Percentiles rank a stretch among this genome's conserved stretches.
These are phyloP conservation scores for Aspergillus novoparasiticus DNA, from an alignment of 2,329 filamentous ascomycete species.

Conservation along the genomic window DNA sequence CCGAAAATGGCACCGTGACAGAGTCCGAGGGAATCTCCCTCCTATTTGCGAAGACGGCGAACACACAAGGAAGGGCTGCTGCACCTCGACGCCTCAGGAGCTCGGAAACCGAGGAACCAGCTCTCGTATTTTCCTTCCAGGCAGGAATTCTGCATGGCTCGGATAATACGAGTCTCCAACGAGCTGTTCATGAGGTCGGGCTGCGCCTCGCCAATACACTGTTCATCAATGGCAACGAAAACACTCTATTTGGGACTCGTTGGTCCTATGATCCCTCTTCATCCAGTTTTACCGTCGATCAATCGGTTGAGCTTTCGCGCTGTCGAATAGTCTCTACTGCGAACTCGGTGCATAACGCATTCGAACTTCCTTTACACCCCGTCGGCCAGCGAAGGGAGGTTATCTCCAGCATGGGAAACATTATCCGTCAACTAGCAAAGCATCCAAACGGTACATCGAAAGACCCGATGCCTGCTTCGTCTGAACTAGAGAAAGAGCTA, in stretches of 20 bases:
- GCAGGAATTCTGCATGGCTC: constrained; percentile 5
- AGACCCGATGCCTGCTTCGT: constrained; percentile 42
- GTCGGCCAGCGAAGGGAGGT: constrained; percentile 42
- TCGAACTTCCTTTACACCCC: constrained; percentile 38
- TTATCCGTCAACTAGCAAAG: constrained; percentile 43
- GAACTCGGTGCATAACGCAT: constrained; percentile 18
- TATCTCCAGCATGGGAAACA: constrained; percentile 47
- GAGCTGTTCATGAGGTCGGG: constrained; percentile 35
- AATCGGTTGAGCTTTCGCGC: constrained; percentile 32
- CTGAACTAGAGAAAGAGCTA: constrained; percentile 44
- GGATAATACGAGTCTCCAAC: constrained; percentile 4
- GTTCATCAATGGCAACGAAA: constrained; percentile 45
- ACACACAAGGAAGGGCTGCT: constrained; percentile 34
- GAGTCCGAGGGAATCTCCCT: constrained; percentile 41
- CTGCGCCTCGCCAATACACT: constrained; percentile 46
- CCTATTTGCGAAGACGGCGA: constrained; percentile 27
- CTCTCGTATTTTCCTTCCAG: constrained; percentile 33
- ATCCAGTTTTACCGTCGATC: constrained; percentile 27
- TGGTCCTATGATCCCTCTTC: constrained; percentile 32
- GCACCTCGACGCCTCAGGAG: constrained; percentile 31
- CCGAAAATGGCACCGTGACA: neutral
- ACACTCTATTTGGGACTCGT: constrained; percentile 40
- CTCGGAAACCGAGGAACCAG: constrained; percentile 34
- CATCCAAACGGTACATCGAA: constrained; percentile 28
- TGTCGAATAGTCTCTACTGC: constrained; percentile 31